A percentile compares a stretch with the other conserved stretches of the same genome.
phyloP scores from a whole-genome alignment of 371 early-diverging fungal genomes.

The Mycotypha africana region DNA sequence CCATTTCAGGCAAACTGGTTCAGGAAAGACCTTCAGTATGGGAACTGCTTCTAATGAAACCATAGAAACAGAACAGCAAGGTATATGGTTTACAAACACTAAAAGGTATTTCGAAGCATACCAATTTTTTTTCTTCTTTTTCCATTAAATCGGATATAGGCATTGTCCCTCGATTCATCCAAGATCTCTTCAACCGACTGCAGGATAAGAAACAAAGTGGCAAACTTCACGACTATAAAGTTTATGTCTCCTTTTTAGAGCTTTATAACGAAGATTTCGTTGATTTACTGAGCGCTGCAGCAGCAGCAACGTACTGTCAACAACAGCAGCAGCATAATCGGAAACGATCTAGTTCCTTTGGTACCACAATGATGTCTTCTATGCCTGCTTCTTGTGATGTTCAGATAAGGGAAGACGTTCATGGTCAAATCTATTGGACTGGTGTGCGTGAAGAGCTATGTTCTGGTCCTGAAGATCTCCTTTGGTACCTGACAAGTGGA shows the following conservation, averaged over 20 bases:
- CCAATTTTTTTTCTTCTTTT: too few relatives aligned
- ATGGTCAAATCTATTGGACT: conserved; percentile 86
- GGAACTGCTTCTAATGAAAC: conserved; percentile 62
- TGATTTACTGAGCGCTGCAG: conserved; percentile 67
- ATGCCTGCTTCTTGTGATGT: conserved; percentile 10
- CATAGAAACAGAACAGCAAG: conserved; percentile 30
- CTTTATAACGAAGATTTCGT: conserved; percentile 97
- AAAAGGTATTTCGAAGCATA: too few relatives aligned
- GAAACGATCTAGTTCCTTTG: conserved; percentile 6
- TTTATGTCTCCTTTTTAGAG: conserved; percentile 85
- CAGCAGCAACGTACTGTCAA: too few relatives aligned
- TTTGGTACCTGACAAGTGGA: conserved; percentile 72
- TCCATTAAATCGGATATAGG: too few relatives aligned
- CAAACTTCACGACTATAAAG: conserved; percentile 53
- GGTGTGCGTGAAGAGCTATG: conserved; percentile 85
- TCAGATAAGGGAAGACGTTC: conserved; percentile 86
- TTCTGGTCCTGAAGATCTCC: conserved; percentile 65
- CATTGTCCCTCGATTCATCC: too few relatives aligned
- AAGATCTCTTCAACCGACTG: too few relatives aligned
- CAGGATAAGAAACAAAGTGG: too few relatives aligned
- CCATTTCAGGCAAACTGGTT: conserved; percentile 21
- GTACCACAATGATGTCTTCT: not conserved
- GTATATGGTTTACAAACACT: too few relatives aligned
- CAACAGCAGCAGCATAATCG: conserved; percentile 9
- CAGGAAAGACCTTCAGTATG: conserved; percentile 44